Evolutionary conservation across 768 basidiomycete species (phyloP), one percentile per base, ranked within the genome.

Genomic region (Cantharellus anzutake): DNA sequence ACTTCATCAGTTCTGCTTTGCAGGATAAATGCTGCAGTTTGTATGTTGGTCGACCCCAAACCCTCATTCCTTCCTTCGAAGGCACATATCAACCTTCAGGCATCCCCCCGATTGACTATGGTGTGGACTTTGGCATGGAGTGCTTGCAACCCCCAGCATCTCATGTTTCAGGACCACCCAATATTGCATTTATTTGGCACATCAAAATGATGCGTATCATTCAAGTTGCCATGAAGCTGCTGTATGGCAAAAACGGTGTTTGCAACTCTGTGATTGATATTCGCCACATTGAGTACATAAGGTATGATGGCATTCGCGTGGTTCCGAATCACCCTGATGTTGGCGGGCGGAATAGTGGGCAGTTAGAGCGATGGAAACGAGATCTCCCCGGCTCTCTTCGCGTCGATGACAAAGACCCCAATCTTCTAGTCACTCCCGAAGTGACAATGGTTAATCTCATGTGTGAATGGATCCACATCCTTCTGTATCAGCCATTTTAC

Each of bases 21-120:
- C 57, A 80, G 75, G 80, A 82, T 59, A 76, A 80, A 3, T 80
- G 78, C 58, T 82, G 81, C 80, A 79, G 78, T 0, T 70, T 82
- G 0, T 81, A 81, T 57, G 79, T 81, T n/a, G 81, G 81, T 4
- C 74, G 81, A 20, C 80, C 81, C 58, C 57, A 60, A 20, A 57
- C 57, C 29, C 20, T 29, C 20, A 29, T 29, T 29, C 20, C 20
- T 29, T 29, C 20, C 20, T 29, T 29, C 20, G 20, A 29, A 29
- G 20, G 20, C 20, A 29, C 20, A 29, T 29, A 29, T 29, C 20
- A 29, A 29, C 20, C 20, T 29, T 29, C 20, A 29, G 20, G 20
- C 20, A 29, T 29, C 20, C 20, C 20, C 20, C 20, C 20, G 20
- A 29, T 29, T 29, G 20, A 29, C 20, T 29, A 29, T 29, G 20